phyloP scores from a whole-genome alignment of 768 basidiomycete genomes.

The Roridomyces roridus region DNA sequence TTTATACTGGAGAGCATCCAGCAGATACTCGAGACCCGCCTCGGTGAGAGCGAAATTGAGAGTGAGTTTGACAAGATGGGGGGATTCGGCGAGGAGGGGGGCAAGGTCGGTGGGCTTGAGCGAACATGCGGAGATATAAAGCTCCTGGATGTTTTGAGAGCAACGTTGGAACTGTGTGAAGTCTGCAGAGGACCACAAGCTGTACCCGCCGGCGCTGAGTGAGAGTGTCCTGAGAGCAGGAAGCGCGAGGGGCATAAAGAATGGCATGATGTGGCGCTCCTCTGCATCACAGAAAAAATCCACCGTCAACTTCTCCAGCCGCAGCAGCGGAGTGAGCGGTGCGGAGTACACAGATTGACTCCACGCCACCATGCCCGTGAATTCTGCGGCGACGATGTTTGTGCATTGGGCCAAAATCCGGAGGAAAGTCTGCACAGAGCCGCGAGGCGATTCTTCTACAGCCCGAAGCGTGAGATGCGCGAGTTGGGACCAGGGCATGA shows the following conservation, averaged over 20 bases:
- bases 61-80: not conserved
- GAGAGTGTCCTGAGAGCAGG: slow-evolving; percentile 1
- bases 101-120: not conserved
- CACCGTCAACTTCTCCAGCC: not conserved
- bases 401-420: slow-evolving; percentile 2
- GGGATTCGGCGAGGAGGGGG: not conserved
- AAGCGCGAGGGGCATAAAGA: slow-evolving; percentile 4
- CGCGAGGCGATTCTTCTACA: not conserved
- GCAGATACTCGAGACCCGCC: not conserved
- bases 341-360: not conserved
- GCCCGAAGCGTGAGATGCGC: not conserved
- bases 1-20: not conserved
- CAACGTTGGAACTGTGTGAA: slow-evolving; percentile 5
- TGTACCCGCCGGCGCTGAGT: not conserved
- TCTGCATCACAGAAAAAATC: not conserved
- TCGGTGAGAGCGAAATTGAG: not conserved
- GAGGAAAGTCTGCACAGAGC: not conserved
- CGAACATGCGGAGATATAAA: not conserved
- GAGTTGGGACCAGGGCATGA: slow-evolving; percentile 17
- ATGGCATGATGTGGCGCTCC: not conserved
- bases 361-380: not conserved
- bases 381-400: not conserved
- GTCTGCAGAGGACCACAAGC: not conserved
- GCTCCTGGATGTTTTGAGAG: not conserved
- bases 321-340: not conserved